Percentiles rank a stretch among this genome's conserved stretches.
Conservation (phyloP, 139 green algal species). For the Eudorina sp. region DNA sequence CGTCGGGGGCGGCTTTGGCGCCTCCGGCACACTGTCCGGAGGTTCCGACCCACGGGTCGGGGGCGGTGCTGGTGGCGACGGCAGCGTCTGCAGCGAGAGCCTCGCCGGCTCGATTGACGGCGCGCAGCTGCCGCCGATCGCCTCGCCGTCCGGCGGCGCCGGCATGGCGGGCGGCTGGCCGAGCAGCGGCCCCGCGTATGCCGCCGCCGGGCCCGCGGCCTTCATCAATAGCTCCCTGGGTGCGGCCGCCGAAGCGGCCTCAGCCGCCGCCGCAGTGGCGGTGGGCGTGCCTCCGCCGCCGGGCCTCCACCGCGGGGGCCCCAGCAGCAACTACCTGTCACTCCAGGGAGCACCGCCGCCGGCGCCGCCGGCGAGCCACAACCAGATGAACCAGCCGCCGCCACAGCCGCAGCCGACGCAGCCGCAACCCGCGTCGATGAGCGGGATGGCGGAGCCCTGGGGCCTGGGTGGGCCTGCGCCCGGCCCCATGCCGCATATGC, state of each 20-base stretch:
- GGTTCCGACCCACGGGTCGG: not conserved
- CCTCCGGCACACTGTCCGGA: not conserved
- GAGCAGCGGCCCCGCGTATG: not conserved
- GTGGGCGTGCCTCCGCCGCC: not conserved
- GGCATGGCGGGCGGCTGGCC: not conserved
- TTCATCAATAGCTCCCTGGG: not conserved
- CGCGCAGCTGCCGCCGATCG: not conserved
- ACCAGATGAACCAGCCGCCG: not conserved
- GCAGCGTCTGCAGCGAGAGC: slow-evolving; percentile 11
- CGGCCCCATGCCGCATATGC: not conserved
- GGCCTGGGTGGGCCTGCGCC: not conserved
- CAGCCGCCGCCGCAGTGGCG: not conserved
- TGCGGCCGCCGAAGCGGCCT: not conserved
- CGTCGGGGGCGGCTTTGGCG: slow-evolving; percentile 1
- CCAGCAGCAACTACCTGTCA: slow-evolving; percentile 11
- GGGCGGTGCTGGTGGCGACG: not conserved
- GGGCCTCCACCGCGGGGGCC: not conserved
- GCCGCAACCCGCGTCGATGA: not conserved
- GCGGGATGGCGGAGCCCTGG: not conserved
- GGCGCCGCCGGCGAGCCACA: not conserved
- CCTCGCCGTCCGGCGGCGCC: not conserved
- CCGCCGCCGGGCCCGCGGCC: not conserved
- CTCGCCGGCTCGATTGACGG: slow-evolving; percentile 25
- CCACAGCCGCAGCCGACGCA: not conserved
- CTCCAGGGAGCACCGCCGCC: not conserved